Base-by-base conservation (phyloP, 371 early-diverging fungal species). In the Apophysomyces sp. region DNA sequence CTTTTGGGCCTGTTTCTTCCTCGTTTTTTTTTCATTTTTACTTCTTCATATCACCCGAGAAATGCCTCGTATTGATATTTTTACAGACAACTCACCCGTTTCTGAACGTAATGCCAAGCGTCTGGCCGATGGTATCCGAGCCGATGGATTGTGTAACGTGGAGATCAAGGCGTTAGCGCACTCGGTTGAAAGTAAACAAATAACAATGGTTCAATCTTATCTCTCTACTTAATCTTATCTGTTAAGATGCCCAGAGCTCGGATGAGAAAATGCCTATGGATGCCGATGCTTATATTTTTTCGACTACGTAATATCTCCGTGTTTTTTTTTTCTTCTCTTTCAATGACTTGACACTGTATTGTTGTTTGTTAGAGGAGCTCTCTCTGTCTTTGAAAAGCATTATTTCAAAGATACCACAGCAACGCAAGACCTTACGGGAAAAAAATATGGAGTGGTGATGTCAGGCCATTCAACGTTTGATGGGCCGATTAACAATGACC, bases 341-440 rank as follows among this genome's bases (percentile, higher is more conserved):
- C 52, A 61, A 57, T 18, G 18, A 16, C 24, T 18, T 57, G 37
- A 4, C 24, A 2, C 49, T 34, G 6, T 24, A 6, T 13, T 21
- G n/a, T 40, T 51, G 37, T 18, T 1, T 28, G 30, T 55, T 29
- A 70, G 71, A 55, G 71, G 71, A 16, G 51, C 63, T 15, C 52
- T 70, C 3, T 70, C 71, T 7, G 52, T 70, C 4, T 70, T 70
- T 61, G 71, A 70, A 34, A 70, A 70, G 18, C 71, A 66, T 24
- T 63, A 58, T 36, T 59, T 66, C 18, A 37, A 60, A 24, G 31
- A 62, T 4, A 39, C 39, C 18, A 49, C 60, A 32, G 57, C 51
- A 18, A 36, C 21, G 7, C 62, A 65, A 21, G 21, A 44, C 9
- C 31, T 66, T 24, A 24, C 58, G 37, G 71, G 63, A 5, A 70